These are phyloP conservation scores for Spinellus fusiger DNA, from an alignment of 192 early-diverging fungal genomes.

Conservation along the genomic window DNA sequence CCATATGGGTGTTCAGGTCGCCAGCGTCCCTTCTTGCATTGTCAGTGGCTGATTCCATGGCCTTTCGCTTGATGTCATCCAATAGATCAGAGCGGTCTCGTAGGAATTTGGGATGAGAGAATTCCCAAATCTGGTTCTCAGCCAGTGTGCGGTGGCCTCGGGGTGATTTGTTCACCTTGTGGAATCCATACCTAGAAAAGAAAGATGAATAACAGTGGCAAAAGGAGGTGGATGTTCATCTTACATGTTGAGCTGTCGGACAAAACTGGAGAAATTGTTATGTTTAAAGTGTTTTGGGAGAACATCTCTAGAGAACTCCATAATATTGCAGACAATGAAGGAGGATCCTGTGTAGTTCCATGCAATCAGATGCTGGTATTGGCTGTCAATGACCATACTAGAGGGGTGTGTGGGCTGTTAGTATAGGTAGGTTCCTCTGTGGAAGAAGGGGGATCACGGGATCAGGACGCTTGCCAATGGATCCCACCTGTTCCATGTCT, in stretches of 20 bases:
- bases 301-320: constrained; percentile 85
- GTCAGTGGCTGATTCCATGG: constrained; percentile 69
- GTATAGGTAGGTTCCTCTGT: too few species aligned
- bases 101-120: constrained; percentile 78
- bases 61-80: constrained; percentile 89
- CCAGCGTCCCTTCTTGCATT: constrained; percentile 64
- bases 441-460: too few species aligned
- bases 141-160: constrained; percentile 75
- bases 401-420: too few species aligned
- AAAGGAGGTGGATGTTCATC: constrained; percentile 3
- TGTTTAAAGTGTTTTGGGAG: constrained; percentile 92
- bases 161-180: constrained; percentile 89
- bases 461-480: too few species aligned
- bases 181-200: constrained; percentile 69
- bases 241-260: constrained; percentile 82
- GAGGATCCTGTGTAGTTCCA: constrained; percentile 87
- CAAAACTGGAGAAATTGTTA: constrained; percentile 89
- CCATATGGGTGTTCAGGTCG: constrained; percentile 69
- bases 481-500: too few species aligned
- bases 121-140: constrained; percentile 92
- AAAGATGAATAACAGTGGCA: constrained; percentile 1
- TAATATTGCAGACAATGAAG: constrained; percentile 87
- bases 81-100: constrained; percentile 70
- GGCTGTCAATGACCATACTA: constrained; percentile 80
- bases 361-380: constrained; percentile 82